phyloP scores from a whole-genome alignment of 129 eudicot genomes.

The Daucus carota region DNA sequence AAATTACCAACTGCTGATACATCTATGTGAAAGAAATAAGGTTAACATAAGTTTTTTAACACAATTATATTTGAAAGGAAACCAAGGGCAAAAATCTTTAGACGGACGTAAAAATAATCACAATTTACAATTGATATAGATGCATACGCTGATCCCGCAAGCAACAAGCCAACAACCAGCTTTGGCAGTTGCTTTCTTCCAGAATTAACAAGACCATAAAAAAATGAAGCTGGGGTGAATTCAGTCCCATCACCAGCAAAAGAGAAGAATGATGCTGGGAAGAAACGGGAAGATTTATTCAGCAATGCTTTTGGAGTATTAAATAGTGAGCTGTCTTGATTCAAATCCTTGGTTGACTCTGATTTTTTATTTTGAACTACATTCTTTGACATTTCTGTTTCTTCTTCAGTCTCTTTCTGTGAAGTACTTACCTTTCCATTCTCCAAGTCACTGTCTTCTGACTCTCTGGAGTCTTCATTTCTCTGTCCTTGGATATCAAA shows the following conservation, averaged over 20 bases:
- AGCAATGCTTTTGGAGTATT: constrained; percentile 63
- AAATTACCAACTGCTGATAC: not conserved
- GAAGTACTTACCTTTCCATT: constrained; percentile 25
- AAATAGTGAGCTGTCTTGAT: constrained; percentile 48
- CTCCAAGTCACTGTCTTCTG: constrained; percentile 48
- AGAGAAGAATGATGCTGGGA: constrained; percentile 92
- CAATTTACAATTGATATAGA: not conserved
- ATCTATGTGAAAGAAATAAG: not conserved
- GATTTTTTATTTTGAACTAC: constrained; percentile 49
- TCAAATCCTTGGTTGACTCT: constrained; percentile 53
- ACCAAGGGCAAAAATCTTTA: not conserved
- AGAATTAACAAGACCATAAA: constrained; percentile 51
- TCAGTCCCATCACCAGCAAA: constrained; percentile 67
- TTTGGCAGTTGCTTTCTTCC: constrained; percentile 67
- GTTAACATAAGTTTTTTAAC: not conserved
- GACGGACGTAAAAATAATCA: not conserved
- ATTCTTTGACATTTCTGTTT: constrained; percentile 45
- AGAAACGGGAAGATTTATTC: constrained; percentile 95
- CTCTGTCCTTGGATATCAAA: constrained; percentile 22
- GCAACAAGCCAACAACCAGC: constrained; percentile 64
- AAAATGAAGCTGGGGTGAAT: constrained; percentile 62
- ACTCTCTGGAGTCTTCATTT: constrained; percentile 32
- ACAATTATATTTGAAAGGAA: not conserved
- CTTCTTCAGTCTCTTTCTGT: constrained; percentile 46
- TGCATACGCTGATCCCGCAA: constrained; percentile 81